Conservation (phyloP, 108 stramenopile species). For the Pseudonitzschia multiseries region DNA sequence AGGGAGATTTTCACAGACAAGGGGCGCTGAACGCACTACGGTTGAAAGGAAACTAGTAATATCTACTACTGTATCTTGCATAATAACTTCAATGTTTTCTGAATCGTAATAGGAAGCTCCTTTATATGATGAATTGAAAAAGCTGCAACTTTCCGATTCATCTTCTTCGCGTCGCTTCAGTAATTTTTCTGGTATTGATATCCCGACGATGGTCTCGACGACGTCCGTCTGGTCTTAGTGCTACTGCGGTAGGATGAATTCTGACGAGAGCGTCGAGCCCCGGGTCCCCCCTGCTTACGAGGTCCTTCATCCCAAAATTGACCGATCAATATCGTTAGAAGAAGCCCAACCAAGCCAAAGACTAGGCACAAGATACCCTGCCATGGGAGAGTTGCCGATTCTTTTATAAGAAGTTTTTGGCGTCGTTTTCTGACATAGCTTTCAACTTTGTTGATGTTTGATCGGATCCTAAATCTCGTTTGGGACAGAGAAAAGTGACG, state of each 20-base stretch:
- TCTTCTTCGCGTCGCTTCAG: neutral
- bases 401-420: slow-evolving; percentile 59
- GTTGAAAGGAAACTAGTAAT: too few species aligned
- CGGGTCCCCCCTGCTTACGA: slow-evolving; percentile 43
- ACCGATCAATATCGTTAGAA: slow-evolving; percentile 68
- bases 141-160: too few species aligned
- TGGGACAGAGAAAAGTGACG: slow-evolving; percentile 67
- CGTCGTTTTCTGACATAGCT: slow-evolving; percentile 64
- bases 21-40: too few species aligned
- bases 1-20: too few species aligned
- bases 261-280: slow-evolving; percentile 23
- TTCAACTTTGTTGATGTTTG: slow-evolving; percentile 61
- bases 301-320: slow-evolving; percentile 70
- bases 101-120: too few species aligned
- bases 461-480: slow-evolving; percentile 55
- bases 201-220: neutral
- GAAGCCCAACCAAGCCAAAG: slow-evolving; percentile 60
- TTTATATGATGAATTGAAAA: too few species aligned
- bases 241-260: neutral
- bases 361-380: slow-evolving; percentile 68
- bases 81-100: too few species aligned
- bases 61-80: too few species aligned
- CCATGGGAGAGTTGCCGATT: slow-evolving; percentile 56
- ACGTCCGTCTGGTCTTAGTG: neutral
- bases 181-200: slow-evolving; percentile 25